These are phyloP conservation scores for Pythium diclinum DNA, from an alignment of 352 stramenopile genomes.

Conservation along the genomic window DNA sequence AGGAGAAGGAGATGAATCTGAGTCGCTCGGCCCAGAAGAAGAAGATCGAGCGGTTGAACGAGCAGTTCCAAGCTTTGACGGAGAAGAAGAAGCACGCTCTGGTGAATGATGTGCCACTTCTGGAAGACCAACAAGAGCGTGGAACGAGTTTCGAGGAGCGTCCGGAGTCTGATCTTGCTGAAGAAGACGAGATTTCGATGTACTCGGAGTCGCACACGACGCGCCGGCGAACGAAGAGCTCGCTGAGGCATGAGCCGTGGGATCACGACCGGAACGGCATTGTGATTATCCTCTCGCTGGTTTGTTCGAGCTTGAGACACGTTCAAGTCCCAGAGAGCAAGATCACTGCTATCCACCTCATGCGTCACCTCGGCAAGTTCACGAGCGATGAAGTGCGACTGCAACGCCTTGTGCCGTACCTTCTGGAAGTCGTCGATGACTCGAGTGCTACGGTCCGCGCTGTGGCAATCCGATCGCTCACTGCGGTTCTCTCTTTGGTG, in stretches of 20 bases:
- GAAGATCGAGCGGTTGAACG: slow-evolving; percentile 80
- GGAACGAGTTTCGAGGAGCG: slow-evolving; percentile 25
- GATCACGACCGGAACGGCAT: slow-evolving; percentile 71
- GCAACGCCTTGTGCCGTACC: slow-evolving; percentile 92
- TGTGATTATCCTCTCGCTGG: slow-evolving; percentile 81
- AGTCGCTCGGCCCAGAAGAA: slow-evolving; percentile 75
- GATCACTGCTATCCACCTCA: slow-evolving; percentile 89
- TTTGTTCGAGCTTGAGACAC: slow-evolving; percentile 82
- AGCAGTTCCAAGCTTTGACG: slow-evolving; percentile 76
- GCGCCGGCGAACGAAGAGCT: slow-evolving; percentile 8
- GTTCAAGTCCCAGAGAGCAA: slow-evolving; percentile 85
- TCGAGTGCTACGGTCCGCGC: slow-evolving; percentile 86
- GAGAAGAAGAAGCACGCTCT: slow-evolving; percentile 77
- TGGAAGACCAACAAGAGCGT: slow-evolving; percentile 30
- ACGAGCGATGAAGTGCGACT: slow-evolving; percentile 93
- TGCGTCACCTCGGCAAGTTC: slow-evolving; percentile 86
- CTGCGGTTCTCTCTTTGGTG: slow-evolving; percentile 88
- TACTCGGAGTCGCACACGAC: slow-evolving; percentile 3
- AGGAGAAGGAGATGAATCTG: slow-evolving; percentile 75
- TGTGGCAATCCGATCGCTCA: slow-evolving; percentile 87
- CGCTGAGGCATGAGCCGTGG: slow-evolving; percentile 22
- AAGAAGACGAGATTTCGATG: slow-evolving; percentile 27
- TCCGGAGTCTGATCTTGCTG: slow-evolving; percentile 21
- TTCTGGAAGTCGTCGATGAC: slow-evolving; percentile 94
- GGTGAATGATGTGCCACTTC: slow-evolving; percentile 40